phyloP scores from a whole-genome alignment of 2,329 filamentous ascomycete genomes.

The Apiospora marii region DNA sequence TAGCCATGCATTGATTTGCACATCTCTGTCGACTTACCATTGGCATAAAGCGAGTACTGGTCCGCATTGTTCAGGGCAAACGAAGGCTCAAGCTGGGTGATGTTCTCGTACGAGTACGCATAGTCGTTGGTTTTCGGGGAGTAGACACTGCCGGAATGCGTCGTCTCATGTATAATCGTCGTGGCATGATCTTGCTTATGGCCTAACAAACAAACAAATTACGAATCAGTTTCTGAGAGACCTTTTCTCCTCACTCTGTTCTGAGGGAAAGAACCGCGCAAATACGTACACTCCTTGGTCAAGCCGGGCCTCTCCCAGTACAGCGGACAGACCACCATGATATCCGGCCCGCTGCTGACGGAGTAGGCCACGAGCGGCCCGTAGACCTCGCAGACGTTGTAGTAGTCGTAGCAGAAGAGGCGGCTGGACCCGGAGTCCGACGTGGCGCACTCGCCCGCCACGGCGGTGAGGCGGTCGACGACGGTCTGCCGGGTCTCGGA shows the following conservation, averaged over 20 bases:
- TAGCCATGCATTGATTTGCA: background rate
- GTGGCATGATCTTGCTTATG: slow-evolving; percentile 35
- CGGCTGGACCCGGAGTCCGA: slow-evolving; percentile 29
- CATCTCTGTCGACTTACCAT: slow-evolving; percentile 28
- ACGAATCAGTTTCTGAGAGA: background rate
- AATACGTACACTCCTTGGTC: slow-evolving; percentile 25
- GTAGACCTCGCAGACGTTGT: slow-evolving; percentile 31
- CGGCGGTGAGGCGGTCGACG: slow-evolving; percentile 30
- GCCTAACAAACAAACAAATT: slow-evolving; percentile 18
- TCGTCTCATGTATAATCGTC: slow-evolving; percentile 36
- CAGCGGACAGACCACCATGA: slow-evolving; percentile 34
- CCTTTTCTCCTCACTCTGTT: too few relatives aligned
- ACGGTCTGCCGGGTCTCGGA: slow-evolving; percentile 32
- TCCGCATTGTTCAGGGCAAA: slow-evolving; percentile 33
- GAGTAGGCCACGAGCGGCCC: slow-evolving; percentile 36
- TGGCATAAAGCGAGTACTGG: slow-evolving; percentile 35
- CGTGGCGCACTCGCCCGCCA: slow-evolving; percentile 34
- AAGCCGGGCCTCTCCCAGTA: slow-evolving; percentile 33
- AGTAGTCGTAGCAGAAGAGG: slow-evolving; percentile 34
- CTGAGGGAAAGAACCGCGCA: background rate
- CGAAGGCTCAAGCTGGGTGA: slow-evolving; percentile 29
- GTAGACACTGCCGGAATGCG: slow-evolving; percentile 34
- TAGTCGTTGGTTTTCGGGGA: slow-evolving; percentile 33
- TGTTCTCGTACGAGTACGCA: slow-evolving; percentile 34
- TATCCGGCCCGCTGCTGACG: slow-evolving; percentile 28